phyloP scores from a whole-genome alignment of 768 basidiomycete genomes.

The Mycena polygramma region DNA sequence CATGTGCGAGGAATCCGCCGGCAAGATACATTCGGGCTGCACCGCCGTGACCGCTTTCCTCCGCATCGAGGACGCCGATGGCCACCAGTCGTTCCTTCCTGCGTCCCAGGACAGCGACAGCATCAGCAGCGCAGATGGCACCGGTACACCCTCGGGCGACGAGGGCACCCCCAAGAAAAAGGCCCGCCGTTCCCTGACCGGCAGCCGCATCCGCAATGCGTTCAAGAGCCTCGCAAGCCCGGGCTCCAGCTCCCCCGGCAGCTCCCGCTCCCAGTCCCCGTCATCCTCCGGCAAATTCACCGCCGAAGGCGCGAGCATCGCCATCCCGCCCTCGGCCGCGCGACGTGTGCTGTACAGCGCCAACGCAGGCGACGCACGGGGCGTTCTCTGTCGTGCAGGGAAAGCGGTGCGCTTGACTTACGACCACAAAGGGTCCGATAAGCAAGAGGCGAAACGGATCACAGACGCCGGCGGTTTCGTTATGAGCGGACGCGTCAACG shows the following conservation, averaged over 20 bases:
- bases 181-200: slow-evolving; percentile 55
- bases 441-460: slow-evolving; percentile 97
- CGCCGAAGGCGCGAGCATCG: slow-evolving; percentile 47
- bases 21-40: slow-evolving; percentile 96
- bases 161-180: slow-evolving; percentile 54
- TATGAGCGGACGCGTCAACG: slow-evolving; percentile 98
- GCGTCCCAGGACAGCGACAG: slow-evolving; percentile 46
- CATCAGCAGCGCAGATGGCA: slow-evolving; percentile 60
- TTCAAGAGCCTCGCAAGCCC: slow-evolving; percentile 63
- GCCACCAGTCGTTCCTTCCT: slow-evolving; percentile 76
- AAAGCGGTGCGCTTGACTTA: slow-evolving; percentile 95
- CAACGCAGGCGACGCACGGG: slow-evolving; percentile 97
- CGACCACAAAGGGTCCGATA: slow-evolving; percentile 98
- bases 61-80: slow-evolving; percentile 87
- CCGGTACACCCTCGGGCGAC: slow-evolving; percentile 50
- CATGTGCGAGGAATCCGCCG: slow-evolving; percentile 88
- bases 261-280: slow-evolving; percentile 54
- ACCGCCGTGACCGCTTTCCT: slow-evolving; percentile 97
- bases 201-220: slow-evolving; percentile 68
- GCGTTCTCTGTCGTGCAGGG: slow-evolving; percentile 91
- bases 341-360: slow-evolving; percentile 93
- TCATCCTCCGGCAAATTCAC: slow-evolving; percentile 41
- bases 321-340: slow-evolving; percentile 62
- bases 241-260: slow-evolving; percentile 47
- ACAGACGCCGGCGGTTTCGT: slow-evolving; percentile 98